Evolutionary conservation across 2,329 filamentous ascomycete species (phyloP).

Genomic region (Periconia sp.): DNA sequence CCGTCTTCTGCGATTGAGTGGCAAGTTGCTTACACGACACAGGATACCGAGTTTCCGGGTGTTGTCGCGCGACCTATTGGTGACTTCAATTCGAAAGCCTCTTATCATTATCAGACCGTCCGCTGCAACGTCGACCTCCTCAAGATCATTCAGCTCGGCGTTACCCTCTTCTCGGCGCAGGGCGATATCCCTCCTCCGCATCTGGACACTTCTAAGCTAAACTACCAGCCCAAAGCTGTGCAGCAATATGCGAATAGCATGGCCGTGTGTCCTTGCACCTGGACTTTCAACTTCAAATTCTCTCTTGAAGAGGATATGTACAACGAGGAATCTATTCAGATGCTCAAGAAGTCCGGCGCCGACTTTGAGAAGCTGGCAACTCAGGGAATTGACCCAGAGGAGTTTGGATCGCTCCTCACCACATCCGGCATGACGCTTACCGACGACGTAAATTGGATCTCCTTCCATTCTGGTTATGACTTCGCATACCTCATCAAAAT

Average conservation of each 20-base stretch:
- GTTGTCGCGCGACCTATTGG: conserved; percentile 96
- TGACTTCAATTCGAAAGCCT: conserved; percentile 90
- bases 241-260: conserved; percentile 59
- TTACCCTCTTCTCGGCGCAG: conserved; percentile 90
- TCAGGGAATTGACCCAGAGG: conserved; percentile 86
- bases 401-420: conserved; percentile 88
- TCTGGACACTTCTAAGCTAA: conserved; percentile 56
- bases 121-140: conserved; percentile 97
- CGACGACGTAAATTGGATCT: conserved; percentile 92
- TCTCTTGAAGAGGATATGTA: conserved; percentile 97
- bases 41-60: conserved; percentile 99
- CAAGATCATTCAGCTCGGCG: conserved; percentile 95
- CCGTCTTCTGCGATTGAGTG: too few species aligned
- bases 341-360: conserved; percentile 88
- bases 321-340: conserved; percentile 91
- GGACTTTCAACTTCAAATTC: conserved; percentile 99
- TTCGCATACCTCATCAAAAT: conserved; percentile 97
- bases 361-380: conserved; percentile 85
- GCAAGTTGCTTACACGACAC: conserved; percentile 20
- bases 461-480: conserved; percentile 97
- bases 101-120: conserved; percentile 98
- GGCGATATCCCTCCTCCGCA: conserved; percentile 83
- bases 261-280: conserved; percentile 80
- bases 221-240: conserved; percentile 50
- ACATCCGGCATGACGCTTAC: conserved; percentile 89